Percentiles rank a stretch among this genome's conserved stretches.
These are phyloP conservation scores for Opeltia flavorubescens DNA, from an alignment of 495 filamentous ascomycete species.

Conservation along the genomic window DNA sequence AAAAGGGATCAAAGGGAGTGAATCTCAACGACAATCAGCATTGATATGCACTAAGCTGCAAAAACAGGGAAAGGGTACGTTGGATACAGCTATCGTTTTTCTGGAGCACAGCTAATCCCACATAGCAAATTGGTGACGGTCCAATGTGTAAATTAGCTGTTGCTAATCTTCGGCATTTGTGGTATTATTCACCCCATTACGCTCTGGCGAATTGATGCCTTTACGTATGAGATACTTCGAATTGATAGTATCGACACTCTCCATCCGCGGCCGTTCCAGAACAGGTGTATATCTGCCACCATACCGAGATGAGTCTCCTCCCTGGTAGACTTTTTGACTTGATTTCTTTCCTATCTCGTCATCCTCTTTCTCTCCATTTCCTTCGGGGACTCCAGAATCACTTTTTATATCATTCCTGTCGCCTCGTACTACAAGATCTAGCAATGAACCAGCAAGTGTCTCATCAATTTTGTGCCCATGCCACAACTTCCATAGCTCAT, in stretches of 20 bases:
- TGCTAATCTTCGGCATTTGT: background rate
- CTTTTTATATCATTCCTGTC: background rate
- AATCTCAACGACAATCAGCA: too few relatives aligned
- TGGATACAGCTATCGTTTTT: too few relatives aligned
- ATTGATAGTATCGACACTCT: constrained; percentile 57
- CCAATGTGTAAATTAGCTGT: background rate
- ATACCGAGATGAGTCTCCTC: constrained; percentile 42
- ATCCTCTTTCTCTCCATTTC: constrained; percentile 17
- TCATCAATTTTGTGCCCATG: constrained; percentile 78
- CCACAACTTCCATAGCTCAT: constrained; percentile 70
- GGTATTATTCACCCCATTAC: background rate
- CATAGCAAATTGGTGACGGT: too few relatives aligned
- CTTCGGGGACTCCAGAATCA: constrained; percentile 16
- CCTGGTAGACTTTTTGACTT: constrained; percentile 55
- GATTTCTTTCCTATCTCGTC: constrained; percentile 6
- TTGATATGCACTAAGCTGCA: too few relatives aligned
- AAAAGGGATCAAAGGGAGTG: too few relatives aligned
- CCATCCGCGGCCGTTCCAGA: constrained; percentile 46
- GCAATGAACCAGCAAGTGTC: constrained; percentile 52
- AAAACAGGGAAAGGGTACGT: too few relatives aligned
- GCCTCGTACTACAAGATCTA: constrained; percentile 42
- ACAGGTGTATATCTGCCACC: constrained; percentile 60
- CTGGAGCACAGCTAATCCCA: too few relatives aligned
- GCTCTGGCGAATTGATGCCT: constrained; percentile 29
- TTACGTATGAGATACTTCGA: constrained; percentile 60